Evolutionary conservation across 805 yeast genomes (phyloP).

Genomic region (Monosporozyma aerobia): DNA sequence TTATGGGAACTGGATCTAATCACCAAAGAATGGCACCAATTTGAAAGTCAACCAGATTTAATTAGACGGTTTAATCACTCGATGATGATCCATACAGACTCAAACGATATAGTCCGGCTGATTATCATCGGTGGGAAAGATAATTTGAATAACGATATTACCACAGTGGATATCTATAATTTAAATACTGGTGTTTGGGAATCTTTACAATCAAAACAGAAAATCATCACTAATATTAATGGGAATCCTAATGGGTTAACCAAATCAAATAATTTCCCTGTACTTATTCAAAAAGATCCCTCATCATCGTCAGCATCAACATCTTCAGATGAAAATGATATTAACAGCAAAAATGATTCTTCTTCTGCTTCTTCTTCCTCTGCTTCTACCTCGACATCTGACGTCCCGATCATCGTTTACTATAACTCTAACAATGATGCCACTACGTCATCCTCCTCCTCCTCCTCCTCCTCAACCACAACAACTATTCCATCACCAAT

Average conservation of each 20-base stretch:
- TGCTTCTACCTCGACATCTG: background rate
- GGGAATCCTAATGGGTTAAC: slow-evolving; percentile 14
- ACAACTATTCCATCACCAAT: slow-evolving; percentile 19
- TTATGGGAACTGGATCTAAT: slow-evolving; percentile 58
- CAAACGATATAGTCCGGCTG: slow-evolving; percentile 22
- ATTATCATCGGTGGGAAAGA: slow-evolving; percentile 29
- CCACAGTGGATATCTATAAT: slow-evolving; percentile 26
- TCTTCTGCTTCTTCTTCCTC: no score
- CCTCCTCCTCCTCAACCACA: background rate
- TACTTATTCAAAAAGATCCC: slow-evolving; percentile 11
- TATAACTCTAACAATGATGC: slow-evolving; percentile 3
- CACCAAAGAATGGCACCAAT: slow-evolving; percentile 43
- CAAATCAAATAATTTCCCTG: slow-evolving; percentile 16
- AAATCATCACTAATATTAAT: slow-evolving; percentile 16
- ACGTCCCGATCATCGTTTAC: background rate
- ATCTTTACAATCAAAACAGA: slow-evolving; percentile 6
- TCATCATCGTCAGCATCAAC: background rate
- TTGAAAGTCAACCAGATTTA: slow-evolving; percentile 39
- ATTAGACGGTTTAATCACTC: slow-evolving; percentile 40
- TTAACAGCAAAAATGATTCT: background rate
- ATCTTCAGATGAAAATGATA: background rate
- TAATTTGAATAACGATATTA: slow-evolving; percentile 24
- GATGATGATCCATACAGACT: slow-evolving; percentile 23
- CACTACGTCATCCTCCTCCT: background rate
- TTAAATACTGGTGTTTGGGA: slow-evolving; percentile 27